Evolutionary conservation across 257 asterid species (phyloP), one percentile per base, ranked within the genome.

Genomic region (Salvia rosmarinus): DNA sequence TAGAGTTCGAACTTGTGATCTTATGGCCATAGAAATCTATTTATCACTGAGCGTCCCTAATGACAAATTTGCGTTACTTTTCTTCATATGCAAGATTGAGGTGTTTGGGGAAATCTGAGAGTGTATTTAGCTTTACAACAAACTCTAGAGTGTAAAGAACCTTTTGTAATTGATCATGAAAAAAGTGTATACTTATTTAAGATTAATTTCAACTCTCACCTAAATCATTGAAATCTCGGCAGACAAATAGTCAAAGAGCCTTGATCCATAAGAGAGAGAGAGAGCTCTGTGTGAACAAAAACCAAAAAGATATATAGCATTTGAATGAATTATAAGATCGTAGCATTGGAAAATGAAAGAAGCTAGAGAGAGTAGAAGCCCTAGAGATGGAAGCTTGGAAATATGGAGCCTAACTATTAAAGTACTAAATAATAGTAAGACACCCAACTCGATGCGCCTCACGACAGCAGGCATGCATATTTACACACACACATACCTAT

Each of bases 391-490:
- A 68, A 49, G 59, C 58, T 75, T 68, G 64, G 75, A 64, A 55
- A 73, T 10, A 13, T 54, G 67, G 47, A 51, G 60, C 72, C 72
- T 72, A 72, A 35, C 35, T 60, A 44, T 5, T 19, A 51, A 51
- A 20, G n/a, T 46, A 43, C 11, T 17, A 37, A n/a, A n/a, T 17
- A 37, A 1, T 58, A 67, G 47, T 16, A 44, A 73, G 54, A 75
- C 85, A 60, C 76, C 23, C 54, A 62, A 69, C 59, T 71, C 72
- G 77, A 77, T 71, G 58, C 17, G 42, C 73, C 75, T 47, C 34
- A 70, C 74, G 67, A 62, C 20, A 34, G 42, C 64, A 75, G 71
- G 75, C 86, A 78, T 63, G 85, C 78, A 73, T 61, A 44, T 63
- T 49, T 16, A 28, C 20, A 39, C 37, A 10, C 37, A 10, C 19